Percentiles rank a stretch among this genome's conserved stretches.
These are phyloP conservation scores for Colletotrichum siamense DNA, from an alignment of 2,329 filamentous ascomycete species.

Conservation along the genomic window DNA sequence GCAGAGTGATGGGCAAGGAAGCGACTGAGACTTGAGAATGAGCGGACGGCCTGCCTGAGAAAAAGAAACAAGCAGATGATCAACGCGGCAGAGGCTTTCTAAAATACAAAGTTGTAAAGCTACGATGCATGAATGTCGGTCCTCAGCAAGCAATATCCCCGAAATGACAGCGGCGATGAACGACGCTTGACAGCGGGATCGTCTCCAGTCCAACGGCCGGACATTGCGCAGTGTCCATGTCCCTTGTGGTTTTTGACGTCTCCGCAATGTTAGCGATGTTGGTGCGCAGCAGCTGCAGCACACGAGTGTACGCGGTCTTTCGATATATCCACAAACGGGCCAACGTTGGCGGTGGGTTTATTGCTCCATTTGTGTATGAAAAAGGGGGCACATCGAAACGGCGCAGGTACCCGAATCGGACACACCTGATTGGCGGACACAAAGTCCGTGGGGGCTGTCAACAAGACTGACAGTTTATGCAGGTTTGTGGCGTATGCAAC, in stretches of 20 bases:
- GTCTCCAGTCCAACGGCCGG: neutral
- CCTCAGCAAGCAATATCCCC: conserved; percentile 8
- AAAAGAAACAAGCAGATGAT: neutral
- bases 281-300: neutral
- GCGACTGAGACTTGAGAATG: neutral
- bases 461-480: neutral
- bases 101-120: conserved; percentile 2
- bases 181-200: neutral
- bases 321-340: conserved; percentile 12
- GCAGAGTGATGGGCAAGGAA: neutral
- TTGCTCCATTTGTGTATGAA: neutral
- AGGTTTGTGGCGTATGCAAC: neutral
- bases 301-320: neutral
- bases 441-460: neutral
- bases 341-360: conserved; percentile 7
- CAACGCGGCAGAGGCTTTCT: conserved; percentile 3
- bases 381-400: neutral
- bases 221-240: neutral
- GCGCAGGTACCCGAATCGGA: neutral
- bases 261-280: neutral
- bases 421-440: neutral
- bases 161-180: neutral
- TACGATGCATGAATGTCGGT: neutral
- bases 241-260: neutral
- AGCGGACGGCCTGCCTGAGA: neutral